phyloP scores from a whole-genome alignment of 129 eudicot species.

The Flaveria ramosissima region DNA sequence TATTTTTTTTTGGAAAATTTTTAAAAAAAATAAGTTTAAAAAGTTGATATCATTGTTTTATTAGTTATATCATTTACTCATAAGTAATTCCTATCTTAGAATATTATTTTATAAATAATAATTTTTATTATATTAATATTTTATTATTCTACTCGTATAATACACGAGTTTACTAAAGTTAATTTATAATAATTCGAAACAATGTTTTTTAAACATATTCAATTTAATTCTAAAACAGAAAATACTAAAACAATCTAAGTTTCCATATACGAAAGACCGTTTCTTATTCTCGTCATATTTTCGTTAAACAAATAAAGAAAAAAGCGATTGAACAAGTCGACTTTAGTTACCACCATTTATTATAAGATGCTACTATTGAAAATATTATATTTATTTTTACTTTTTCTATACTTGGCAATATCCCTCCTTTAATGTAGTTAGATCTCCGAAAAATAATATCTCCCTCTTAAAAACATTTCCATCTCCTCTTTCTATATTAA shows the following conservation, averaged over 20 bases:
- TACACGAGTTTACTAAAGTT: background rate
- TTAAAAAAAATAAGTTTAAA: no score
- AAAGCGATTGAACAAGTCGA: background rate
- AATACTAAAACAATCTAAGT: background rate
- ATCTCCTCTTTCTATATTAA: constrained; percentile 20
- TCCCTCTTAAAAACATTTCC: constrained; percentile 20
- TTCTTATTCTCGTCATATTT: background rate
- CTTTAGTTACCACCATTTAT: background rate
- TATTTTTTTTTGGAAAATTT: no score
- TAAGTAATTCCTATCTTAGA: no score
- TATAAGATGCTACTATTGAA: background rate
- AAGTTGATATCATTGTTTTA: no score
- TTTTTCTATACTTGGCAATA: constrained; percentile 23
- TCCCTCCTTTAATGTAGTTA: constrained; percentile 31
- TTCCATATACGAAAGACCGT: background rate
- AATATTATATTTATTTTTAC: constrained; percentile 7
- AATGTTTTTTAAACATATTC: background rate
- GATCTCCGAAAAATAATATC: constrained; percentile 28
- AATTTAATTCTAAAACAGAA: background rate
- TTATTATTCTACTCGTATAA: no score
- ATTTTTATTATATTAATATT: no score
- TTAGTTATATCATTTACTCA: no score
- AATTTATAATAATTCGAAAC: background rate
- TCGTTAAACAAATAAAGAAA: background rate
- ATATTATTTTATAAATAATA: no score